phyloP scores from a whole-genome alignment of 495 filamentous ascomycete species.

The Penicillium ucsense region DNA sequence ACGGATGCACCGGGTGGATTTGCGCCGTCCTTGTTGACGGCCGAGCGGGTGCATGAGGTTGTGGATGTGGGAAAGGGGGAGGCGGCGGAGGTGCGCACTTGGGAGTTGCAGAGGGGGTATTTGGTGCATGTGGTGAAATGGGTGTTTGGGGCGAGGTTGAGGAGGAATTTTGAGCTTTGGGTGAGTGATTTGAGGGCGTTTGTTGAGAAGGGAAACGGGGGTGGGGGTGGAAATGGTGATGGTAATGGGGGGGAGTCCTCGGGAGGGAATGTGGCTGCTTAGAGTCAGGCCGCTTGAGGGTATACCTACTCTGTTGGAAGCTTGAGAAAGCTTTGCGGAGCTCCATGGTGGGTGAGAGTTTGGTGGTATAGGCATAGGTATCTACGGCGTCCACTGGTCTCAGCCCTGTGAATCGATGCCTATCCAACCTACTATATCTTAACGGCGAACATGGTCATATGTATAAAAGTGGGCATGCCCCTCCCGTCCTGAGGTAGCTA shows the following conservation, averaged over 20 bases:
- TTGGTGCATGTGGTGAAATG: slow-evolving; percentile 30
- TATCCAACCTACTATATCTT: too few relatives aligned
- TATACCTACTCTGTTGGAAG: too few relatives aligned
- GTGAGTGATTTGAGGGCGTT: slow-evolving; percentile 28
- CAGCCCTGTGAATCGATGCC: too few relatives aligned
- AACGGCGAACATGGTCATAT: too few relatives aligned
- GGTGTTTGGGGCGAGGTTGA: slow-evolving; percentile 26
- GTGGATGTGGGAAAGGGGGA: slow-evolving; percentile 13
- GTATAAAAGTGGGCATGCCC: too few relatives aligned
- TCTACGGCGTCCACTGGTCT: too few relatives aligned
- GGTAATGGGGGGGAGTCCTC: not conserved
- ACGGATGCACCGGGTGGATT: slow-evolving; percentile 17
- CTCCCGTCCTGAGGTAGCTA: too few relatives aligned
- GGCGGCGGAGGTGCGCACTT: slow-evolving; percentile 32
- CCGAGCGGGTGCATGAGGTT: slow-evolving; percentile 35
- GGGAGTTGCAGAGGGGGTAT: slow-evolving; percentile 33
- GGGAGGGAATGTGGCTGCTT: too few relatives aligned
- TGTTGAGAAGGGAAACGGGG: slow-evolving; percentile 10
- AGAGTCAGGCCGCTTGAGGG: too few relatives aligned
- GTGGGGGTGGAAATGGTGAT: not conserved
- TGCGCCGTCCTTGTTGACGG: slow-evolving; percentile 19
- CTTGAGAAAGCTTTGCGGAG: too few relatives aligned
- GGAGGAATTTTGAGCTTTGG: slow-evolving; percentile 31
- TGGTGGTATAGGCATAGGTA: too few relatives aligned
- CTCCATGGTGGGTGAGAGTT: too few relatives aligned